Evolutionary conservation across 2,329 filamentous ascomycete species (phyloP).

Genomic region (Pseudogymnoascus sp.): DNA sequence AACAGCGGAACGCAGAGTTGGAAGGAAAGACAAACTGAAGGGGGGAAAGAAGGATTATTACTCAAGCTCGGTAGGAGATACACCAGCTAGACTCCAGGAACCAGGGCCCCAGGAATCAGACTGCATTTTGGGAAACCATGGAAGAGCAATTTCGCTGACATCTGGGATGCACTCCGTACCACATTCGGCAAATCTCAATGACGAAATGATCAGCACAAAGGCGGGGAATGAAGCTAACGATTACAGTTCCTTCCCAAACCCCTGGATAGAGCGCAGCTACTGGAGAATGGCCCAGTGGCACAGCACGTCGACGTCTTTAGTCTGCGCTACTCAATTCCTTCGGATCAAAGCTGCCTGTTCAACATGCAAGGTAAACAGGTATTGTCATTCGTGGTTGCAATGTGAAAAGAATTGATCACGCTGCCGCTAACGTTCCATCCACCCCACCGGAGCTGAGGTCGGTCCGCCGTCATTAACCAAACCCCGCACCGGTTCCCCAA

Average conservation of each 20-base stretch:
- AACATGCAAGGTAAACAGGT: background rate
- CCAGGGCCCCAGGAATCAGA: background rate
- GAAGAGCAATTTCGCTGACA: background rate
- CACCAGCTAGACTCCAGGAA: background rate
- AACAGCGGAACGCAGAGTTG: background rate
- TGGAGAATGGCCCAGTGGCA: background rate
- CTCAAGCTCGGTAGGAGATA: background rate
- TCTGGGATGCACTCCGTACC: background rate
- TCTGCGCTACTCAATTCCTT: background rate
- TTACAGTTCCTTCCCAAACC: background rate
- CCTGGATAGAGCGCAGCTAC: background rate
- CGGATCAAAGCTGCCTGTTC: background rate
- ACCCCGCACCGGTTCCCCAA: background rate
- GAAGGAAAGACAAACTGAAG: background rate
- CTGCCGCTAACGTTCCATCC: background rate
- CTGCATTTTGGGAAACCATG: background rate
- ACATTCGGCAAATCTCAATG: background rate
- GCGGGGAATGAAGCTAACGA: background rate
- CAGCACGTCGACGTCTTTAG: background rate
- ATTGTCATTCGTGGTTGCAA: background rate
- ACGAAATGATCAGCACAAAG: slow-evolving; percentile 5
- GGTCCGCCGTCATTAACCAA: background rate
- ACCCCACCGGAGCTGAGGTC: background rate
- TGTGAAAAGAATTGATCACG: background rate
- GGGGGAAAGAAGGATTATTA: background rate